Conservation (phyloP, 83 land plant genomes). For the Picea abies region DNA sequence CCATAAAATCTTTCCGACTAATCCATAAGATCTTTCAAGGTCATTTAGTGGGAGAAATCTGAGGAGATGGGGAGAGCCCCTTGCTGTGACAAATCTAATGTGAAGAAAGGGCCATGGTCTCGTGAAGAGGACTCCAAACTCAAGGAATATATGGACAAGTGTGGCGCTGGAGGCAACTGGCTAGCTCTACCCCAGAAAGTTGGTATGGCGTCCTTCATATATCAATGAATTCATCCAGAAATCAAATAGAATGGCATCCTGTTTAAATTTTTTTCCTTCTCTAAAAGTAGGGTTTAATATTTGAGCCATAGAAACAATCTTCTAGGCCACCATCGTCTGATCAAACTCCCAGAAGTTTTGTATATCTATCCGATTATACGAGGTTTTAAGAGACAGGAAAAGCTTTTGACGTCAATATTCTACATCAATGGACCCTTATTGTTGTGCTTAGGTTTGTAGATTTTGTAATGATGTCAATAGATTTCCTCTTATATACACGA, state of each 20-base stretch:
- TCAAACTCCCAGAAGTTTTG: too few species aligned
- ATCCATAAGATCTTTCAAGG: too few species aligned
- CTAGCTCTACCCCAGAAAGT: slow-evolving; percentile 27
- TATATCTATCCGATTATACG: too few species aligned
- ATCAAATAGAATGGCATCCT: background rate
- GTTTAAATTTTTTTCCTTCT: background rate
- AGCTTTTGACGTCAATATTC: too few species aligned
- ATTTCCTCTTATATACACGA: too few species aligned
- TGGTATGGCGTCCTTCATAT: slow-evolving; percentile 10
- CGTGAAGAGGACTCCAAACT: slow-evolving; percentile 32
- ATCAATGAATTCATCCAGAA: too few species aligned
- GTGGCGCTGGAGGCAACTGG: slow-evolving; percentile 38
- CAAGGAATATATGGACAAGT: slow-evolving; percentile 25
- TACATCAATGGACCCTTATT: background rate
- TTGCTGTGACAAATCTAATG: slow-evolving; percentile 27
- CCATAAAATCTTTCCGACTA: too few species aligned
- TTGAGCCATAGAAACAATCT: too few species aligned
- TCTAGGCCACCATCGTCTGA: too few species aligned
- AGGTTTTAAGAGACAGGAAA: too few species aligned
- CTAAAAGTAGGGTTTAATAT: too few species aligned
- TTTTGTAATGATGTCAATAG: too few species aligned
- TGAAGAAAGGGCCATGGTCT: slow-evolving; percentile 37
- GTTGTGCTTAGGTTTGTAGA: background rate
- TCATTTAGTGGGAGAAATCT: background rate
- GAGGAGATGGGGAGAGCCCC: slow-evolving; percentile 26